phyloP scores from a whole-genome alignment of 2,329 filamentous ascomycete genomes.

The Fusarium sp. region DNA sequence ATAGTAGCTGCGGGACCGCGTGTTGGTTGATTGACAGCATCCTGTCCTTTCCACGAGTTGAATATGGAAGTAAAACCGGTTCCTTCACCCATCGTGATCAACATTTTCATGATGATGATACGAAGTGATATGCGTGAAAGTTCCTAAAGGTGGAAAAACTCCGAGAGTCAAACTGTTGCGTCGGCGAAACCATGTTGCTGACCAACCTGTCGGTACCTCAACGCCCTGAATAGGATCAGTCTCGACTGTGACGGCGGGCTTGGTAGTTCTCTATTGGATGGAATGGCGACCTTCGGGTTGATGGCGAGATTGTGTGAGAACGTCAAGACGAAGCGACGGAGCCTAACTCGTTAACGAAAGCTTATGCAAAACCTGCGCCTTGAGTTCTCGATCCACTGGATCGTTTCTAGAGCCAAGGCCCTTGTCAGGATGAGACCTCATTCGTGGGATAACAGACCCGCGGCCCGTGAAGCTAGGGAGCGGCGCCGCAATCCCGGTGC shows the following conservation, averaged over 20 bases:
- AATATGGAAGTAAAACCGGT: not conserved
- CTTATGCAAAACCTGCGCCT: constrained; percentile 9
- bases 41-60: not conserved
- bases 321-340: constrained; percentile 7
- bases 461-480: constrained; percentile 12
- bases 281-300: not conserved
- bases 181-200: constrained; percentile 26
- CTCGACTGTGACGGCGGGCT: constrained; percentile 13
- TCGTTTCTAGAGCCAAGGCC: constrained; percentile 6
- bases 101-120: constrained; percentile 3
- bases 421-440: constrained; percentile 4
- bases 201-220: constrained; percentile 18
- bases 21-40: not conserved
- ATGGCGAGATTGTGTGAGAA: constrained; percentile 13
- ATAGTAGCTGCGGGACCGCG: not conserved
- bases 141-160: constrained; percentile 32
- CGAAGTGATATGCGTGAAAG: not conserved
- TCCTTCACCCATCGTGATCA: not conserved
- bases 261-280: constrained; percentile 19
- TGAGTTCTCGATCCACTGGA: constrained; percentile 6
- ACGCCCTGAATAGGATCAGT: constrained; percentile 29
- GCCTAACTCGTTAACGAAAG: not conserved
- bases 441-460: constrained; percentile 35
- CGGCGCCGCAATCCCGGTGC: constrained; percentile 12
- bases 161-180: not conserved